These are phyloP conservation scores for Vaccinium vitisidaea DNA, from an alignment of 148 eudicot genomes.

Conservation along the genomic window DNA sequence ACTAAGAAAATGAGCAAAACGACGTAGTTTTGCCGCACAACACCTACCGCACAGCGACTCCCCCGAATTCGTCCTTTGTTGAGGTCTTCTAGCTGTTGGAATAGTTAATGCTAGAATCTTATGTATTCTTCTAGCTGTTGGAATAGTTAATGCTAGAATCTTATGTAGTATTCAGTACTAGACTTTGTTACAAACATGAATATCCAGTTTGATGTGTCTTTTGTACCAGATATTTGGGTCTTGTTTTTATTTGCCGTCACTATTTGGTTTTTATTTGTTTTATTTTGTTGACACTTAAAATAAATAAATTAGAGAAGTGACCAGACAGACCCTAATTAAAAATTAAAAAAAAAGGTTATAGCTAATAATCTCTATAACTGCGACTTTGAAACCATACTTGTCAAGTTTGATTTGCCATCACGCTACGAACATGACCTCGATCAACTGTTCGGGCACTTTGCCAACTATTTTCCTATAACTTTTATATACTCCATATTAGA, in stretches of 20 bases:
- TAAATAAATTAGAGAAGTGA: not conserved
- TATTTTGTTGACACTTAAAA: not conserved
- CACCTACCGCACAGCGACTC: too few relatives aligned
- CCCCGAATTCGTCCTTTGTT: not conserved
- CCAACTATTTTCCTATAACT: too few relatives aligned
- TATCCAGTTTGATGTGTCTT: not conserved
- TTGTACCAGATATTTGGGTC: not conserved
- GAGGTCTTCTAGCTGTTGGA: not conserved
- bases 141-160: not conserved
- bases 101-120: not conserved
- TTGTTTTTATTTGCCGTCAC: not conserved
- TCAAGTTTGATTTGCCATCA: too few relatives aligned
- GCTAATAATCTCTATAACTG: not conserved
- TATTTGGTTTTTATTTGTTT: not conserved
- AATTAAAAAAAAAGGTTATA: too few relatives aligned
- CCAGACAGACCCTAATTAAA: not conserved
- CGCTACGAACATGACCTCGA: too few relatives aligned
- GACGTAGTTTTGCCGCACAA: too few relatives aligned
- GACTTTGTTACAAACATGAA: not conserved
- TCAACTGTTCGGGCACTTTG: too few relatives aligned
- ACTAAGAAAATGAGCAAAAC: too few relatives aligned
- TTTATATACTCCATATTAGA: too few relatives aligned
- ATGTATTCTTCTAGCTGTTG: not conserved
- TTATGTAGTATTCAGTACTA: not conserved
- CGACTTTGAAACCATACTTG: too few relatives aligned